These are phyloP conservation scores for Pleurozium schreberi DNA, from an alignment of 225 moss, liverwort and hornwort genomes.

Conservation along the genomic window DNA sequence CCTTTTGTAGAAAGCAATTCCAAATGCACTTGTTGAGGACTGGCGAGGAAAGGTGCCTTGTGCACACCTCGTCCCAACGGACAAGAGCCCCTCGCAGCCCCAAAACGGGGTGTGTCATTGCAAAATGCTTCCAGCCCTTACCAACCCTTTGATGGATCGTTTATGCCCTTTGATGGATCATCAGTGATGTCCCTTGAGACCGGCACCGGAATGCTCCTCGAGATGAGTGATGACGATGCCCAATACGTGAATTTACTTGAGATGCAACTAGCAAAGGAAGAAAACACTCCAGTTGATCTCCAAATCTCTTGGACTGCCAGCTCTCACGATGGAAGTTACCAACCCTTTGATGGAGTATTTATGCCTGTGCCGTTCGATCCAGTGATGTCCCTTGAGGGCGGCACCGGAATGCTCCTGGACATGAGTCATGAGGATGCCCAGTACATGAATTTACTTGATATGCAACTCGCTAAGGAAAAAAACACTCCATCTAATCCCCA, in stretches of 20 bases:
- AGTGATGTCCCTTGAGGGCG: too few species aligned
- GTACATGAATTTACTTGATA: too few species aligned
- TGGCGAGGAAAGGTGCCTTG: too few species aligned
- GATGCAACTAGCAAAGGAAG: background rate
- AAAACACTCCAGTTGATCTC: background rate
- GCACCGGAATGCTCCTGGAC: too few species aligned
- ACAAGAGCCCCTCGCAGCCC: accelerated
- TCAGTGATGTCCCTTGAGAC: background rate
- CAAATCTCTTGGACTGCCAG: too few species aligned
- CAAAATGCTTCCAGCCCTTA: background rate
- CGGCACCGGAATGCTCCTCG: accelerated
- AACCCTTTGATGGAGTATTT: too few species aligned
- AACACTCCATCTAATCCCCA: too few species aligned
- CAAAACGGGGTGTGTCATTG: background rate
- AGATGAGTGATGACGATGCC: background rate
- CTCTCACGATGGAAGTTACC: too few species aligned
- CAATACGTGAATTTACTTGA: background rate
- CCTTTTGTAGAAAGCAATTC: background rate
- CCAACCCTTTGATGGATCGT: background rate
- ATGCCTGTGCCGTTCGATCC: too few species aligned
- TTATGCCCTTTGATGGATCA: background rate
- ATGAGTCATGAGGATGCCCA: too few species aligned
- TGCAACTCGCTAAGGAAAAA: too few species aligned
- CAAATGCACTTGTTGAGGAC: background rate
- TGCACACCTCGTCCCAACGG: background rate